Evolutionary conservation across 2,329 filamentous ascomycete species (phyloP).

Genomic region (Exophiala sideris): DNA sequence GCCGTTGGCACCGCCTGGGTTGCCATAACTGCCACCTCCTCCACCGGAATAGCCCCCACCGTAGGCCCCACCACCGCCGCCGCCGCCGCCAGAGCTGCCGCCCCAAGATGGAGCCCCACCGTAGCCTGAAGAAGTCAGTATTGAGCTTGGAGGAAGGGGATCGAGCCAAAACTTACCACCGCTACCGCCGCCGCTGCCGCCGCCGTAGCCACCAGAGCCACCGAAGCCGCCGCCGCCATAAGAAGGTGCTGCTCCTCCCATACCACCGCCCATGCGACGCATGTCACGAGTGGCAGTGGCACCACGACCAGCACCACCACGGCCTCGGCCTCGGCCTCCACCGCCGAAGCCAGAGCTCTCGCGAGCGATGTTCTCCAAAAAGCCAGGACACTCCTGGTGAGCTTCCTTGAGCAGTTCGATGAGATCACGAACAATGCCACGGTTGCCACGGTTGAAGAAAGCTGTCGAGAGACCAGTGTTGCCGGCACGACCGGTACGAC

Average conservation of each 20-base stretch:
- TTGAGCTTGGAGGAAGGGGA: neutral
- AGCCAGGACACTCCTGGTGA: constrained; percentile 90
- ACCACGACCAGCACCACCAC: constrained; percentile 67
- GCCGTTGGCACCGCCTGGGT: constrained; percentile 48
- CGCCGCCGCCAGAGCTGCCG: constrained; percentile 25
- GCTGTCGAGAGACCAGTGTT: constrained; percentile 98
- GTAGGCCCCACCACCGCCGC: constrained; percentile 21
- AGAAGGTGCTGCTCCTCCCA: constrained; percentile 36
- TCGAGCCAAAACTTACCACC: constrained; percentile 26
- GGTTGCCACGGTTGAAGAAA: constrained; percentile 99
- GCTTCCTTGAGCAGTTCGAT: constrained; percentile 98
- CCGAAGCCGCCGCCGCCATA: constrained; percentile 33
- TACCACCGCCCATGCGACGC: constrained; percentile 62
- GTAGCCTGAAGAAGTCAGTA: constrained; percentile 22
- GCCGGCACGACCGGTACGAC: constrained; percentile 98
- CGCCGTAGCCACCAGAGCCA: constrained; percentile 30
- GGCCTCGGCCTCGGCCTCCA: constrained; percentile 61
- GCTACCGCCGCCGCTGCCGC: constrained; percentile 27
- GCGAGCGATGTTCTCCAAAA: constrained; percentile 95
- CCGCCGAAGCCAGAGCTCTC: constrained; percentile 82
- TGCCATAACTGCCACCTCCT: constrained; percentile 44
- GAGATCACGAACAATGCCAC: constrained; percentile 92
- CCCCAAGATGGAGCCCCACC: constrained; percentile 21
- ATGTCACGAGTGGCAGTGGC: constrained; percentile 76
- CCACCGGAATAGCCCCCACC: constrained; percentile 35